Evolutionary conservation across 768 basidiomycete species (phyloP), one percentile per base, ranked within the genome.

Genomic region (Tephrocybe rancida): DNA sequence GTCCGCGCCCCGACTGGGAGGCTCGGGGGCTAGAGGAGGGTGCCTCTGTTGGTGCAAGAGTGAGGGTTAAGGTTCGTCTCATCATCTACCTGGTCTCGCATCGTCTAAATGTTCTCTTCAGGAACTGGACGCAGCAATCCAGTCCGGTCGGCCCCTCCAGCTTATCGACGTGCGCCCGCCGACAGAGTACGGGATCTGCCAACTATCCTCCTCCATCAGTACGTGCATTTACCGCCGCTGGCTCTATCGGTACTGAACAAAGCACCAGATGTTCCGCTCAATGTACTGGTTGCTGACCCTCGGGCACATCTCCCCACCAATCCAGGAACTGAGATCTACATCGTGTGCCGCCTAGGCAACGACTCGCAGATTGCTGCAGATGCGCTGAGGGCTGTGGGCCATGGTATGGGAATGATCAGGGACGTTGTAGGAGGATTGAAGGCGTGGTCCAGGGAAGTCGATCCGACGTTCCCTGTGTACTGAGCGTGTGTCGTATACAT

Each of bases 351-450:
- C 26, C 75, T 93, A 19, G 95, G 96, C 4, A 98, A 98, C 63
- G 96, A 98, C 67, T 96, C 93, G 1, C 91, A 93, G 67, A 80
- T 92, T 18, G 96, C 95, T 26, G 94, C 85, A 0, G 76, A 84
- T 30, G 84, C 85, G 5, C 63, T 92, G 18, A 68, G 80, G 51
- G 64, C 62, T 16, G 73, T 70, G 7, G 61, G 64, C 44, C 61
- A 56, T 19, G 67, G 63, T 42, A 60, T 64, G 5, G 44, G 55
- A 5, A 61, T 72, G 30, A 73, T 90, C 16, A 82, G 74, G 61
- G 89, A 96, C 68, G 77, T 95, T 3, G 73, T 90, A 7, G 95
- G 95, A 19, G 95, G 95, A 1, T 70, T 97, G 44, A 71, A 77
- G 60, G 88, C 89, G 24, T 97, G 94, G 94, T 78, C 87, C 44